Percentiles rank a stretch among this genome's conserved stretches.
Conservation (phyloP, 331 rosid species). For the Malus hybrid region DNA sequence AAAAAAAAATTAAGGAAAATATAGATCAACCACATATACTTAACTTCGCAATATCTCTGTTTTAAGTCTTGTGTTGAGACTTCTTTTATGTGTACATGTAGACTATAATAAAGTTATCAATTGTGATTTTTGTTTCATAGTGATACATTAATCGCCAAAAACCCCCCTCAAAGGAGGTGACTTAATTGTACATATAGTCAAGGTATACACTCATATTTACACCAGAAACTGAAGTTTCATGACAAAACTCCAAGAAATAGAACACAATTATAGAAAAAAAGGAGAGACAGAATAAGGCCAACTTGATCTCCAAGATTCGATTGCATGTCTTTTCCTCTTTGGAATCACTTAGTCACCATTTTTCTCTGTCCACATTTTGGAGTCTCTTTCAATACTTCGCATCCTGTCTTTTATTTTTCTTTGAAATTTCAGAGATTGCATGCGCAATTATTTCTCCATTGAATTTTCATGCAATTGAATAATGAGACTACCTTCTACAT, state of each 20-base stretch:
- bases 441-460: constrained; percentile 1
- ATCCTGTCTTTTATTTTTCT: neutral
- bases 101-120: too few species aligned
- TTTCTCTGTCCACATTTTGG: neutral
- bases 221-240: neutral
- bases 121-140: too few species aligned
- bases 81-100: too few species aligned
- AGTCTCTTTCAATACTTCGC: neutral
- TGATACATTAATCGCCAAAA: too few species aligned
- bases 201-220: neutral
- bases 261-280: constrained; percentile 19
- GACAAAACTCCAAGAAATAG: constrained; percentile 41
- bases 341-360: constrained; percentile 9
- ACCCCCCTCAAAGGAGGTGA: neutral
- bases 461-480: neutral
- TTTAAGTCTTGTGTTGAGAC: too few species aligned
- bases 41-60: too few species aligned
- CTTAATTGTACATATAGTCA: neutral
- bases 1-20: neutral
- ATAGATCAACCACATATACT: too few species aligned
- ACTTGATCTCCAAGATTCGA: constrained; percentile 22
- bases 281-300: constrained; percentile 32
- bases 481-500: neutral
- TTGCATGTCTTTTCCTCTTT: constrained; percentile 28
- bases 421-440: neutral